Percentiles rank a stretch among this genome's conserved stretches.
Conservation (phyloP, 1,284 basidiomycete genomes). For the Cryptococcus depauperatus region DNA sequence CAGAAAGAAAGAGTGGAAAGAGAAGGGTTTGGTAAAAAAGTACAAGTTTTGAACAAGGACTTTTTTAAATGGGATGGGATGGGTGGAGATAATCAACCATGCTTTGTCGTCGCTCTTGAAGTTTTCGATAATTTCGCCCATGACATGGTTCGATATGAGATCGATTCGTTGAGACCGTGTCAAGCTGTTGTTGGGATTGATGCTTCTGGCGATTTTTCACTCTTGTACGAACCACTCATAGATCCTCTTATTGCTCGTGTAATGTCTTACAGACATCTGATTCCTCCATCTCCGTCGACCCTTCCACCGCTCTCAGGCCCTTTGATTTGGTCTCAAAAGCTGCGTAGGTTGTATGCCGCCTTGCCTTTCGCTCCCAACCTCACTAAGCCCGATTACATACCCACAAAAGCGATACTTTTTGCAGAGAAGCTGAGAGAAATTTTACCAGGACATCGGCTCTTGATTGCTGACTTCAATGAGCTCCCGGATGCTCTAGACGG, state of each 20-base stretch:
- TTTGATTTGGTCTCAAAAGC: slow-evolving; percentile 41
- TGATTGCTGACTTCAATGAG: slow-evolving; percentile 85
- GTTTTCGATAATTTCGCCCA: slow-evolving; percentile 98
- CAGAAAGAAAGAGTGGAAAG: slow-evolving; percentile 58
- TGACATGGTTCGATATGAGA: slow-evolving; percentile 85
- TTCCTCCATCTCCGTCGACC: slow-evolving; percentile 50
- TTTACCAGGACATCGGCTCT: slow-evolving; percentile 84
- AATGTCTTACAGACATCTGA: slow-evolving; percentile 57
- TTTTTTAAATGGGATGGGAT: slow-evolving; percentile 71
- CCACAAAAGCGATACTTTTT: slow-evolving; percentile 82
- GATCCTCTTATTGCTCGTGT: slow-evolving; percentile 67
- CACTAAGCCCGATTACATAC: slow-evolving; percentile 80
- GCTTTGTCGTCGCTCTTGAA: slow-evolving; percentile 90
- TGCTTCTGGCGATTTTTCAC: slow-evolving; percentile 72
- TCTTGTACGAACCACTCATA: slow-evolving; percentile 72
- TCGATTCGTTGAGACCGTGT: slow-evolving; percentile 65
- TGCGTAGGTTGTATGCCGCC: slow-evolving; percentile 56
- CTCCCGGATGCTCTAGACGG: slow-evolving; percentile 82
- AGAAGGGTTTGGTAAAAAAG: slow-evolving; percentile 53
- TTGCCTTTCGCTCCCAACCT: slow-evolving; percentile 90
- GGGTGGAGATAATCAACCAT: slow-evolving; percentile 65
- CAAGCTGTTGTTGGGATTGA: slow-evolving; percentile 81
- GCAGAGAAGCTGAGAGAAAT: slow-evolving; percentile 70
- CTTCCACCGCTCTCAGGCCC: slow-evolving; percentile 29
- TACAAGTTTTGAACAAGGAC: slow-evolving; percentile 69